These are phyloP conservation scores for Pichia manshurica DNA, from an alignment of 805 yeast genomes.

Conservation along the genomic window DNA sequence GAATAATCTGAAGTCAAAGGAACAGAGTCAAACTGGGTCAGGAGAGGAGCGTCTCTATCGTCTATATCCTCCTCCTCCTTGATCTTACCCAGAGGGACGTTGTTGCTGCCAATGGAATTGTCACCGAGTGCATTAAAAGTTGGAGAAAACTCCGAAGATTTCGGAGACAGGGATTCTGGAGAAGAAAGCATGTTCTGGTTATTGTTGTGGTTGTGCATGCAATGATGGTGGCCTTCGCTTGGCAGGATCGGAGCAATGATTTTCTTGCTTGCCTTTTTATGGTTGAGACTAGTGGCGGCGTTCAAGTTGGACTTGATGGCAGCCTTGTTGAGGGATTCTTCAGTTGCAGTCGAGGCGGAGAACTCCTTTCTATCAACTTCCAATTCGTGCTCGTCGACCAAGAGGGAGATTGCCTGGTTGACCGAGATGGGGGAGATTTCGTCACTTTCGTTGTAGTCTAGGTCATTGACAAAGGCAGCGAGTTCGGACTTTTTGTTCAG, in stretches of 20 bases:
- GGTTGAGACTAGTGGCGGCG: neutral
- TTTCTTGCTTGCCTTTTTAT: neutral
- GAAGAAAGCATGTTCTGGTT: slow-evolving; percentile 18
- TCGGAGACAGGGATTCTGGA: slow-evolving; percentile 25
- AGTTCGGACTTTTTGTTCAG: slow-evolving; percentile 5
- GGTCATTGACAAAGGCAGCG: slow-evolving; percentile 8
- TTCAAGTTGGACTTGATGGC: neutral
- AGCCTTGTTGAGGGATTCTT: slow-evolving; percentile 3
- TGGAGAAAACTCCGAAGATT: slow-evolving; percentile 19
- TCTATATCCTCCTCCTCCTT: slow-evolving; percentile 19
- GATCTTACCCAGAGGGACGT: slow-evolving; percentile 15
- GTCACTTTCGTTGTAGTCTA: slow-evolving; percentile 16
- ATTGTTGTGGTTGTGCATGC: neutral
- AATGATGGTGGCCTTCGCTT: slow-evolving; percentile 9
- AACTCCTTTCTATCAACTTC: slow-evolving; percentile 6
- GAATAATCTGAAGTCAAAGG: slow-evolving; percentile 1
- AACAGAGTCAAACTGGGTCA: slow-evolving; percentile 1
- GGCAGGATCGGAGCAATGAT: slow-evolving; percentile 5
- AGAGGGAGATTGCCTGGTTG: slow-evolving; percentile 40
- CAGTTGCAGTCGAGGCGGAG: slow-evolving; percentile 6
- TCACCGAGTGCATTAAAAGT: neutral
- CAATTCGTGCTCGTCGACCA: slow-evolving; percentile 36
- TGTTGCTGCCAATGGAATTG: neutral
- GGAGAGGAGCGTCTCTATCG: neutral
- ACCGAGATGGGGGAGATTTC: slow-evolving; percentile 33